phyloP scores from a whole-genome alignment of 192 early-diverging fungal genomes.

The Cladochytrium replicatum region DNA sequence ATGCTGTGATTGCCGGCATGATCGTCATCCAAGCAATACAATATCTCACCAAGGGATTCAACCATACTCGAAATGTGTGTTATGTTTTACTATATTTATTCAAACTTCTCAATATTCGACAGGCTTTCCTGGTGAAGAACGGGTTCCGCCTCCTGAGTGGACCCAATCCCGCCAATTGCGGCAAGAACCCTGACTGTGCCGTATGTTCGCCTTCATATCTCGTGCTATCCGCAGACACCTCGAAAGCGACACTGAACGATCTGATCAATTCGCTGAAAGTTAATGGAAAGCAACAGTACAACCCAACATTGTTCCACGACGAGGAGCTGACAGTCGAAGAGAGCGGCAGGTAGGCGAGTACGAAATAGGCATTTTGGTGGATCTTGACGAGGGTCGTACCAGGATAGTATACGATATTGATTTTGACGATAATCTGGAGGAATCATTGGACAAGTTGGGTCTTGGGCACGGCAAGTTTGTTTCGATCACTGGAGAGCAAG shows the following conservation, averaged over 20 bases:
- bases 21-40: conserved; percentile 83
- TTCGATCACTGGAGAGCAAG: conserved; percentile 50
- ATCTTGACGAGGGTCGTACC: background rate
- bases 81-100: background rate
- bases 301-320: conserved; percentile 41
- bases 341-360: conserved; percentile 40
- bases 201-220: conserved; percentile 63
- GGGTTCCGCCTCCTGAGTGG: conserved; percentile 44
- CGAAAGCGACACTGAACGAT: conserved; percentile 53
- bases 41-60: conserved; percentile 41
- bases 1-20: conserved; percentile 90
- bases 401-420: conserved; percentile 84
- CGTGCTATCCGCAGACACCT: conserved; percentile 46
- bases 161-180: conserved; percentile 45
- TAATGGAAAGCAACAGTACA: conserved; percentile 9
- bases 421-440: conserved; percentile 67
- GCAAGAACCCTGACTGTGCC: conserved; percentile 69
- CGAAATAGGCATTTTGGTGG: background rate
- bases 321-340: conserved; percentile 68
- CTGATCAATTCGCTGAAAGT: conserved; percentile 41
- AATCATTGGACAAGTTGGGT: conserved; percentile 47
- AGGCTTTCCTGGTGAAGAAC: background rate
- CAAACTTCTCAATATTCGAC: background rate
- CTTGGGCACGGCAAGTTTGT: conserved; percentile 50
- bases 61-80: conserved; percentile 42